Conservation (phyloP, 768 basidiomycete genomes). For the Hypholoma fasciculare region DNA sequence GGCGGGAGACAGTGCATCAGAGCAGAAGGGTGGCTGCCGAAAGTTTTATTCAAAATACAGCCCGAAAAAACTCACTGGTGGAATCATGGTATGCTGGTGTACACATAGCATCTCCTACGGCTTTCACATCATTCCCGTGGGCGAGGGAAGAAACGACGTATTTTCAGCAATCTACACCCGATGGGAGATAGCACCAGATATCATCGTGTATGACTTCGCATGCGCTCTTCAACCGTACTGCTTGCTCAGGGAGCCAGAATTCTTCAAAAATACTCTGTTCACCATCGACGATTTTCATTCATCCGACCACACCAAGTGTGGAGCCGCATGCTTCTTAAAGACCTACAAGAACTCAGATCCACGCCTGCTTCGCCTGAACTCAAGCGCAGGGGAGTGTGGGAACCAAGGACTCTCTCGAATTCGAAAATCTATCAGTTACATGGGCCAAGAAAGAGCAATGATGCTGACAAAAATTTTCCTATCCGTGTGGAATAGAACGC, state of each 20-base stretch:
- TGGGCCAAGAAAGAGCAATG: slow-evolving; percentile 26
- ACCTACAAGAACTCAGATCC: slow-evolving; percentile 25
- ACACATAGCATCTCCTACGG: slow-evolving; percentile 32
- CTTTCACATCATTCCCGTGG: slow-evolving; percentile 34
- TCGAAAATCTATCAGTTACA: slow-evolving; percentile 29
- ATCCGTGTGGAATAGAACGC: slow-evolving; percentile 20
- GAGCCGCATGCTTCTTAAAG: slow-evolving; percentile 23
- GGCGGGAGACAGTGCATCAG: background rate
- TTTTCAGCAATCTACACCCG: slow-evolving; percentile 34
- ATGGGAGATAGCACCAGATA: slow-evolving; percentile 26
- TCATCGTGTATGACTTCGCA: slow-evolving; percentile 19
- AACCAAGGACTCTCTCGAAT: slow-evolving; percentile 26
- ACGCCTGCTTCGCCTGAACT: slow-evolving; percentile 23
- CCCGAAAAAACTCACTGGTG: slow-evolving; percentile 24
- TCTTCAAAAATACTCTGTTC: slow-evolving; percentile 29
- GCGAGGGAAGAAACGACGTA: slow-evolving; percentile 37
- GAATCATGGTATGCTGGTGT: slow-evolving; percentile 32
- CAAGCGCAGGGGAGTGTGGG: slow-evolving; percentile 32
- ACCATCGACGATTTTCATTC: slow-evolving; percentile 29
- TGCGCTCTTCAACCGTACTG: slow-evolving; percentile 28
- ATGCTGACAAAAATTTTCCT: slow-evolving; percentile 25
- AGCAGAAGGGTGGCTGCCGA: background rate
- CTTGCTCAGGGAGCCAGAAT: slow-evolving; percentile 19
- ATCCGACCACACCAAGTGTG: slow-evolving; percentile 28
- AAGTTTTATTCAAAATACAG: slow-evolving; percentile 30